A percentile compares a stretch with the other conserved stretches of the same genome.
phyloP scores from a whole-genome alignment of 164 flowering plant species.

The Annona squamosa region DNA sequence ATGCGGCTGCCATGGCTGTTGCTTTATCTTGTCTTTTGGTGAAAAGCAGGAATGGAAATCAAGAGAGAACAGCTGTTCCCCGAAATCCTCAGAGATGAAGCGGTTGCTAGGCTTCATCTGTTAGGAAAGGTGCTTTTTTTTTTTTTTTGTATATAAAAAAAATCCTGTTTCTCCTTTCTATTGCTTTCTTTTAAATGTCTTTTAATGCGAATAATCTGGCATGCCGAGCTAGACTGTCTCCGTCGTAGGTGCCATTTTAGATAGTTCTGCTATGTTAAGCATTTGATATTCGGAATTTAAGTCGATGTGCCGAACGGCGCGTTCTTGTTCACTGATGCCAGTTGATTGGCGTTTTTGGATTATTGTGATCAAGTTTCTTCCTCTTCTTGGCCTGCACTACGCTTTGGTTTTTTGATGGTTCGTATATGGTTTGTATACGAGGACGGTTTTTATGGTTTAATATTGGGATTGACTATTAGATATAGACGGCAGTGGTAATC shows the following conservation, averaged over 20 bases:
- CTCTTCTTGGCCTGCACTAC: not conserved
- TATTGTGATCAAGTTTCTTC: not conserved
- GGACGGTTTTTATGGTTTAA: not conserved
- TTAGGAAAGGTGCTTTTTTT: constrained; percentile 63
- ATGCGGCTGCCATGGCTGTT: too few relatives aligned
- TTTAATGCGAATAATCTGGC: not conserved
- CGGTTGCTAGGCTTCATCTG: constrained; percentile 62
- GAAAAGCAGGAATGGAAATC: constrained; percentile 10
- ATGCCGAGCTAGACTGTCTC: not conserved
- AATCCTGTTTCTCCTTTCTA: not conserved
- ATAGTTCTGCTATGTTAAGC: not conserved
- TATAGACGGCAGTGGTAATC: not conserved
- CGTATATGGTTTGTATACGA: not conserved
- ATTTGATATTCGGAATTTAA: not conserved
- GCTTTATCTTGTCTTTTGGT: too few relatives aligned
- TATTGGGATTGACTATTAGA: not conserved
- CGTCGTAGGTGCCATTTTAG: not conserved
- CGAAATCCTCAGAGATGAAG: constrained; percentile 67
- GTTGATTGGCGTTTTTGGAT: not conserved
- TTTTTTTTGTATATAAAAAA: not conserved
- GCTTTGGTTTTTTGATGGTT: not conserved
- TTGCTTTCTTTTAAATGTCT: not conserved
- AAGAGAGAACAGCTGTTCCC: constrained; percentile 28
- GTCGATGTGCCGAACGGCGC: not conserved
- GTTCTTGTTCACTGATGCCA: not conserved